Conservation (phyloP, 441 rosid genomes). For the Brassica balearica region DNA sequence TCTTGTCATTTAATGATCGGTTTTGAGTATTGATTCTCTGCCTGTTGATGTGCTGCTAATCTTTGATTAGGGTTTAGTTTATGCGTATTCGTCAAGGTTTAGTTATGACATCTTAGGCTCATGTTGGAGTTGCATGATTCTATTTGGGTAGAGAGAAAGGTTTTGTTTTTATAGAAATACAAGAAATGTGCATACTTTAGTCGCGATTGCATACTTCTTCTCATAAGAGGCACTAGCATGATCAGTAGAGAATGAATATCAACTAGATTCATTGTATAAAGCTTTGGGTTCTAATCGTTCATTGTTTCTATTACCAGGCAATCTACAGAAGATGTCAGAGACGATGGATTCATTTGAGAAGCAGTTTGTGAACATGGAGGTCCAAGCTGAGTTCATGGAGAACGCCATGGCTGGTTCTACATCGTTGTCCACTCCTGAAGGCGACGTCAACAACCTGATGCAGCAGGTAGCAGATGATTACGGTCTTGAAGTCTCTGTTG, state of each 20-base stretch:
- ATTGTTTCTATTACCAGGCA: constrained; percentile 50
- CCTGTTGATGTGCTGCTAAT: constrained; percentile 8
- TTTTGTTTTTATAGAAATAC: background rate
- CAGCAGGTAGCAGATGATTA: constrained; percentile 94
- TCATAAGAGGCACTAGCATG: background rate
- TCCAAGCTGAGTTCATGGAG: constrained; percentile 97
- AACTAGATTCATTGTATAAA: no score
- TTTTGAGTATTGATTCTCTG: constrained; percentile 6
- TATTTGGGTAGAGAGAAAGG: constrained; percentile 6
- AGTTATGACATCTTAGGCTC: background rate
- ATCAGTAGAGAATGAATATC: no score
- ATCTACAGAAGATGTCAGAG: constrained; percentile 94
- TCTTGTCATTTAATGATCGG: background rate
- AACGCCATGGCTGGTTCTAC: constrained; percentile 96
- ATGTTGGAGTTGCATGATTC: background rate
- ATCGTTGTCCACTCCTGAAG: constrained; percentile 89
- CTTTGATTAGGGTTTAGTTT: background rate
- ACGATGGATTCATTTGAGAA: constrained; percentile 94
- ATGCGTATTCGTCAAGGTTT: background rate
- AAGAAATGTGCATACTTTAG: background rate
- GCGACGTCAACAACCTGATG: constrained; percentile 94
- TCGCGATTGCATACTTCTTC: background rate
- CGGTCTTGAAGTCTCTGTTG: constrained; percentile 91
- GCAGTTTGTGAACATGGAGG: constrained; percentile 97
- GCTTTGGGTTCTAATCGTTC: background rate